Base-by-base conservation (phyloP, 805 yeast species). In the Candida sanyiensis region DNA sequence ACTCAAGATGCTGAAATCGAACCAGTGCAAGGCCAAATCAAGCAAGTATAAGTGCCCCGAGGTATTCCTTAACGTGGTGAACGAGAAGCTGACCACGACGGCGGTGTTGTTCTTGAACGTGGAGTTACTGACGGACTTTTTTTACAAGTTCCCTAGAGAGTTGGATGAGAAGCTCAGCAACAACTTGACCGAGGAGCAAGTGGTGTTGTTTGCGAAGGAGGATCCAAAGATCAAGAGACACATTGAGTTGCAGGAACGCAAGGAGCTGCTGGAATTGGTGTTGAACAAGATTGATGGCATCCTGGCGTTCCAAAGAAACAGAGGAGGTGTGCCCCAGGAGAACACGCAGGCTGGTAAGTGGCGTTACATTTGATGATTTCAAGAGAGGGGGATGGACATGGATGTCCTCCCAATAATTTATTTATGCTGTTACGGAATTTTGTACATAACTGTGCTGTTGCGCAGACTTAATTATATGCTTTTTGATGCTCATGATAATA, bases 21-120 rank as follows among this genome's bases (percentile, higher is more conserved):
- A 79, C 36, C 75, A 75, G 49, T 93, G 98, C 67, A 77, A 76
- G 50, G 67, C 72, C 46, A 84, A 84, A 51, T 87, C 79, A 31
- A 84, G 82, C 59, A 88, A 84, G 59, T 87, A 81, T 57, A 82
- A 80, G 49, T 93, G 99, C 56, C 99, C 99, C 0, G 99, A 93
- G 59, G 74, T 89, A 6, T 94, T 89, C 50, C 67, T 93, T 57
- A 95, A 87, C 56, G 95, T 87, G 3, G 96, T 93, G 4, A 82
- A 93, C 37, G 89, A 87, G 46, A 93, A 93, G 60, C 66, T 93
- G 18, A 86, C 97, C 0, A 83, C 90, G 10, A 93, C 98, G 0
- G 93, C 98, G 0, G 93, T 93, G 4, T 62, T 93, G 45, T 93
- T 93, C 53, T 65, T 93, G 57, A 93, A 93, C 56, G 97, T 94